Conservation (phyloP, 805 yeast species). For the Henningerozyma blattae region DNA sequence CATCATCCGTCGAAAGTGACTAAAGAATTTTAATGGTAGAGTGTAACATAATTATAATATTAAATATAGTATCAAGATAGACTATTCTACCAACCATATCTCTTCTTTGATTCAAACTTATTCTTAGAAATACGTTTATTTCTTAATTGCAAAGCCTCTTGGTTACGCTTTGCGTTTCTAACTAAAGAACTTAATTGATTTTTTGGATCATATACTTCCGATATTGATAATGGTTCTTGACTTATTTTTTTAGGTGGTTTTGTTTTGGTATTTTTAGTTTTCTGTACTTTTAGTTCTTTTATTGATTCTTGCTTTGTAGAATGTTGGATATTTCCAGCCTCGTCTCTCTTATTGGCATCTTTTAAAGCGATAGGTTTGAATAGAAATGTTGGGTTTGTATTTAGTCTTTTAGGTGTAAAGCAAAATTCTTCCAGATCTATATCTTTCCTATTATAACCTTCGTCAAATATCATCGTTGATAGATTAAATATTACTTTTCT, state of each 20-base stretch:
- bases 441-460: not conserved
- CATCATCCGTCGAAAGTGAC: no score
- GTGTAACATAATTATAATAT: no score
- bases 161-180: constrained; percentile 8
- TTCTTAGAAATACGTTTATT: constrained; percentile 4
- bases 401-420: not conserved
- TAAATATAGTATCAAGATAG: no score
- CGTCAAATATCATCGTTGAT: constrained; percentile 1
- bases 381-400: constrained; percentile 2
- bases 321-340: no score
- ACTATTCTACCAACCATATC: constrained; percentile 10
- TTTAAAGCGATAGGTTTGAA: no score
- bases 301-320: no score
- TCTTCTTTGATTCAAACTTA: constrained; percentile 6
- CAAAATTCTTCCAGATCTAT: not conserved
- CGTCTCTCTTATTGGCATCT: no score
- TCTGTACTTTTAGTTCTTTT: not conserved
- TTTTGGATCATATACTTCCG: constrained; percentile 8
- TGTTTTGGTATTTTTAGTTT: not conserved
- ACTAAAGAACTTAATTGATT: constrained; percentile 10
- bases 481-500: no score
- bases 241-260: not conserved
- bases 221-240: constrained; percentile 4
- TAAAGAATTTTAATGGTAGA: no score
- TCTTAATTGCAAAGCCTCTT: constrained; percentile 3